A percentile compares a stretch with the other conserved stretches of the same genome.
These are phyloP conservation scores for Neurospora sp. DNA, from an alignment of 495 filamentous ascomycete genomes.

Conservation along the genomic window DNA sequence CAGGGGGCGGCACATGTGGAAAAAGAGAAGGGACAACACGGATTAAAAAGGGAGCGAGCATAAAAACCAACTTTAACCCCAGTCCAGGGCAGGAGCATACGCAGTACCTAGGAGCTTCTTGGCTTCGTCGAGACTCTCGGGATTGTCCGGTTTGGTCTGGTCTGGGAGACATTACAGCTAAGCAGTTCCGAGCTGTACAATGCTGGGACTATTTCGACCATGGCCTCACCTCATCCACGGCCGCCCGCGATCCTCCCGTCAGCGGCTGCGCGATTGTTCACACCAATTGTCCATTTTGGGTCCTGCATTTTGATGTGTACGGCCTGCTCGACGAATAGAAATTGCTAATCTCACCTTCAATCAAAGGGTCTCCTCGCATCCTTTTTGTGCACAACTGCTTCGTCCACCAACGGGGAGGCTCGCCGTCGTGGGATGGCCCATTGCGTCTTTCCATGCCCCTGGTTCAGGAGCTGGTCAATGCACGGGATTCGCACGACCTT, in stretches of 20 bases:
- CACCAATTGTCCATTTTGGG: neutral
- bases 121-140: neutral
- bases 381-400: neutral
- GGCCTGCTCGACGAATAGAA: slow-evolving; percentile 20
- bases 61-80: neutral
- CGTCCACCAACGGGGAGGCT: neutral
- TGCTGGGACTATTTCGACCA: neutral
- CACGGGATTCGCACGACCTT: neutral
- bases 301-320: slow-evolving; percentile 2
- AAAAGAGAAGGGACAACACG: neutral
- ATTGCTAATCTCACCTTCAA: slow-evolving; percentile 26
- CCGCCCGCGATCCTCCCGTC: neutral
- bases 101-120: neutral
- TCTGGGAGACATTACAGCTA: neutral
- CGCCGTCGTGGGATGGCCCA: neutral
- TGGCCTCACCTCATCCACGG: neutral
- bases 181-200: no score
- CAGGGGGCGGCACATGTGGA: neutral
- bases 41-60: neutral
- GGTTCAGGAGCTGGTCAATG: neutral
- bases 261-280: neutral
- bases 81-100: neutral
- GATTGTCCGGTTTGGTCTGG: neutral
- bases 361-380: slow-evolving; percentile 11
- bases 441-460: neutral